Base-by-base conservation (phyloP, 176 grass and related monocot genomes). In the Aegilops speltoides region DNA sequence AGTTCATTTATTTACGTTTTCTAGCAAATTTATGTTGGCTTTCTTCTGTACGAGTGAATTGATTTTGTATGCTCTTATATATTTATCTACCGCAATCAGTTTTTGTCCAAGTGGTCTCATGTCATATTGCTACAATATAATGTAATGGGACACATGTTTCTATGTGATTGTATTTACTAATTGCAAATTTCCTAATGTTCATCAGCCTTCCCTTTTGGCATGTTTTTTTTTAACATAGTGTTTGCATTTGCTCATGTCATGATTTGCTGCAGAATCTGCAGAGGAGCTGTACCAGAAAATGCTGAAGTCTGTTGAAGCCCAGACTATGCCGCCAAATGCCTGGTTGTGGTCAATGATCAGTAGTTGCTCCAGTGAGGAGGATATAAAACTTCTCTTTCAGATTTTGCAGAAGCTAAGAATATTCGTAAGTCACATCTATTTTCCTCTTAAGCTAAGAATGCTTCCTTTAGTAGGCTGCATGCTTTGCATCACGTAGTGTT, bases 241-340 rank as follows among this genome's bases (percentile, higher is more conserved):
- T 77, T 84, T 74, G 73, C 7, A 77, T 87, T 75, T 85, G 16
- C 29, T 71, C 15, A 63, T 86, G 31, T 61, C 12, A 37, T 69
- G 26, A 10, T 83, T 78, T 11, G 6, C 24, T 82, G 73, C 92
- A 94, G 97, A 99, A 87, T 85, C 77, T 82, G 92, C 91, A 79
- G 62, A 91, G 85, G 97, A 98, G 71, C 74, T 93, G 83, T 93
- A 91, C 85, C 89, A 99, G 37, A 96, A 94, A 86, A 96, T 99
- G 83, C 40, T 90, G 62, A 93, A 96, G 85, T 99, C 94, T 85
- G 83, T 94, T 74, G 85, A 96, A 91, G 97, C 89, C 33, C 61
- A 77, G 85, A 96, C 97, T 33, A 99, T 96, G 94, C 93, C 97
- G 82, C 97, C 97, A 78, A 99, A 99, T 90, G 97, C 94, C 57